These are phyloP conservation scores for Yamadazyma sp. DNA, from an alignment of 1,139 yeast genomes.

Conservation along the genomic window DNA sequence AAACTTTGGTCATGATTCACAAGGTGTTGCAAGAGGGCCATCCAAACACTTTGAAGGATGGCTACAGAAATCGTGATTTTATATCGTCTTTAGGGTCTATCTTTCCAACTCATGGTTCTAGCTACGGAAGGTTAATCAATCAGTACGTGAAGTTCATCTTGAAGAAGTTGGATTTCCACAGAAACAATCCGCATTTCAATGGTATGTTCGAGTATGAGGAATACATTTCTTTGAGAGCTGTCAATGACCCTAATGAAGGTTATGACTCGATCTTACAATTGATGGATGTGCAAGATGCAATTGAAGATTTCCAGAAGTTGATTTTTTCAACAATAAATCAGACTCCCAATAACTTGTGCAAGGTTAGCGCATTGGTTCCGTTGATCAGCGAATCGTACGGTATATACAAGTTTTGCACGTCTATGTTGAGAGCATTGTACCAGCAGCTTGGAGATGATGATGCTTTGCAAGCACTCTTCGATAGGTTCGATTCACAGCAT, in stretches of 20 bases:
- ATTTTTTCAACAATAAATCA: slow-evolving; percentile 73
- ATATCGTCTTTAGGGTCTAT: slow-evolving; percentile 42
- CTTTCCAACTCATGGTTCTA: slow-evolving; percentile 42
- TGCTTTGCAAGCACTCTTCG: slow-evolving; percentile 71
- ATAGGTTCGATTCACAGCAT: slow-evolving; percentile 79
- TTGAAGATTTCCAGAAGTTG: slow-evolving; percentile 76
- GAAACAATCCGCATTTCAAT: slow-evolving; percentile 83
- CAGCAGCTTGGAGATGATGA: slow-evolving; percentile 76
- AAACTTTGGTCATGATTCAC: slow-evolving; percentile 84
- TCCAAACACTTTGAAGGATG: slow-evolving; percentile 79
- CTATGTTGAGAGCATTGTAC: slow-evolving; percentile 89
- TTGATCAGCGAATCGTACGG: slow-evolving; percentile 93
- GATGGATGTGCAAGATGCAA: slow-evolving; percentile 82
- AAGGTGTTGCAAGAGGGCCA: slow-evolving; percentile 98
- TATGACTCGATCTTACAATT: slow-evolving; percentile 85
- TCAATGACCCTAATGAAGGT: slow-evolving; percentile 94
- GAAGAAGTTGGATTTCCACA: slow-evolving; percentile 79
- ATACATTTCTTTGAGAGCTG: slow-evolving; percentile 82
- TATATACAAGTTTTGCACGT: slow-evolving; percentile 81
- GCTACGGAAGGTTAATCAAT: slow-evolving; percentile 72
- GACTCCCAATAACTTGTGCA: slow-evolving; percentile 72
- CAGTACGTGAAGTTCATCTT: slow-evolving; percentile 75
- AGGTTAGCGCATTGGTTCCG: slow-evolving; percentile 86
- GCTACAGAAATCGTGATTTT: slow-evolving; percentile 62
- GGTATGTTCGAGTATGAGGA: slow-evolving; percentile 97